Evolutionary conservation across 169 alveolate species (phyloP), one percentile per base, ranked within the genome.

Genomic region (Plasmodium malariae): DNA sequence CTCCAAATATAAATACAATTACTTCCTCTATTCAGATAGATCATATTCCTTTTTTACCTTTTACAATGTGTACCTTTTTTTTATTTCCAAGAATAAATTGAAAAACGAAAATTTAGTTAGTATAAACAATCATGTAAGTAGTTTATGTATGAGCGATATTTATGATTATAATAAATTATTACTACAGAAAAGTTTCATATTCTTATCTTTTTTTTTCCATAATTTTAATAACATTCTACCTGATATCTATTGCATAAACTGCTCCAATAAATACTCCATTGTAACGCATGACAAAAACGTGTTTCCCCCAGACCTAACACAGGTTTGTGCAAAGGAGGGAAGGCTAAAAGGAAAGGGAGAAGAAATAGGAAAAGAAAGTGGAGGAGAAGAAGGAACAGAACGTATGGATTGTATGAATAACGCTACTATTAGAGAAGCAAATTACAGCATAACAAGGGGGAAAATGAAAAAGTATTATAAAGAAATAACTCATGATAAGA

Each of bases 1-100:
- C 67, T 51, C 73, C 9, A 80, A 67, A 45, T 80, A 80, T 59
- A 80, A 80, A 80, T 80, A 67, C 54, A 80, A 71, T 17, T 80
- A 80, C 43, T 80, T 80, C 45, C 17, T 80, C 14, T 80, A 80
- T 55, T 30, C n/a, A 1, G 30, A 55, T 30, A 67, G 28, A 1
- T 14, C 28, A 30, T 63, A 57, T 67, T 67, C 28, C 51, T 80
- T 67, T 37, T 80, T 80, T 65, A 51, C 71, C 14, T 80, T 80
- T 26, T 80, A 65, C 28, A 80, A 80, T 80, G 37, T 80, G 0
- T 78, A 78, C 55, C 24, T 48, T 21, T 78, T 45, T 45, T 30
- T 37, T 36, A 32, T 43, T 17, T 45, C 51, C 14, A 63, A 17
- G 21, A 28, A 30, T 32, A 32, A 51, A 48, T 36, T 40, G 21